Percentiles rank a stretch among this genome's conserved stretches.
phyloP scores from a whole-genome alignment of 495 filamentous ascomycete genomes.

The Pyrenula massariospora region DNA sequence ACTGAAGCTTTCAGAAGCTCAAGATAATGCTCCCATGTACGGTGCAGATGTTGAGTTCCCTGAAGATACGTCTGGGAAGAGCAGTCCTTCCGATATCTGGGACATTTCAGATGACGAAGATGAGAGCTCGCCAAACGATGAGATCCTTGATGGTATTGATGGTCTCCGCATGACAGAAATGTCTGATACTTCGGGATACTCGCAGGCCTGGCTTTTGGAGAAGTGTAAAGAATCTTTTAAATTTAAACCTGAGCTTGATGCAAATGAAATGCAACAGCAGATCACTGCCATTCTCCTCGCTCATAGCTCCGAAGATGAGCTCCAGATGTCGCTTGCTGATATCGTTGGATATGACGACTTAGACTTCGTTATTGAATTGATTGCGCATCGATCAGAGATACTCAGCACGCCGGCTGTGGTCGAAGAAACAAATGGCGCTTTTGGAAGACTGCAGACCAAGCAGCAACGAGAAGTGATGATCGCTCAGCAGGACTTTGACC shows the following conservation, averaged over 20 bases:
- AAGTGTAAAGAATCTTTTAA: slow-evolving; percentile 50
- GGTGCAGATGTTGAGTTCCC: slow-evolving; percentile 17
- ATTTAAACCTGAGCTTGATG: slow-evolving; percentile 49
- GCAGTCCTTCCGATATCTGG: slow-evolving; percentile 74
- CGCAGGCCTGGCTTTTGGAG: slow-evolving; percentile 48
- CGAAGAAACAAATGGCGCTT: slow-evolving; percentile 27
- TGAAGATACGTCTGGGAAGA: slow-evolving; percentile 45
- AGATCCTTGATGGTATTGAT: slow-evolving; percentile 17
- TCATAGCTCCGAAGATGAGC: slow-evolving; percentile 60
- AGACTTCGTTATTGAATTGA: slow-evolving; percentile 76
- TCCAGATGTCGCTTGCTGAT: slow-evolving; percentile 84
- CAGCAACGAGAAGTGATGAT: slow-evolving; percentile 68
- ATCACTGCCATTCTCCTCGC: slow-evolving; percentile 56
- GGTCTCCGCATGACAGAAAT: slow-evolving; percentile 10
- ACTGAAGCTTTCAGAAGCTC: slow-evolving; percentile 14
- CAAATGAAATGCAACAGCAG: slow-evolving; percentile 54
- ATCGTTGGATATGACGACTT: slow-evolving; percentile 86
- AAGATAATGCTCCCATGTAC: slow-evolving; percentile 2
- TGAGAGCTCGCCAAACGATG: slow-evolving; percentile 23
- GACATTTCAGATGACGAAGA: slow-evolving; percentile 64
- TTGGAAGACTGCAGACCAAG: slow-evolving; percentile 53
- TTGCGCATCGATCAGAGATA: slow-evolving; percentile 60
- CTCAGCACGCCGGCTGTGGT: slow-evolving; percentile 22
- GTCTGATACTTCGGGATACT: slow-evolving; percentile 23
- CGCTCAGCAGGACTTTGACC: slow-evolving; percentile 61